Conservation (phyloP, 169 alveolate genomes). For the Plasmodium berghei region DNA sequence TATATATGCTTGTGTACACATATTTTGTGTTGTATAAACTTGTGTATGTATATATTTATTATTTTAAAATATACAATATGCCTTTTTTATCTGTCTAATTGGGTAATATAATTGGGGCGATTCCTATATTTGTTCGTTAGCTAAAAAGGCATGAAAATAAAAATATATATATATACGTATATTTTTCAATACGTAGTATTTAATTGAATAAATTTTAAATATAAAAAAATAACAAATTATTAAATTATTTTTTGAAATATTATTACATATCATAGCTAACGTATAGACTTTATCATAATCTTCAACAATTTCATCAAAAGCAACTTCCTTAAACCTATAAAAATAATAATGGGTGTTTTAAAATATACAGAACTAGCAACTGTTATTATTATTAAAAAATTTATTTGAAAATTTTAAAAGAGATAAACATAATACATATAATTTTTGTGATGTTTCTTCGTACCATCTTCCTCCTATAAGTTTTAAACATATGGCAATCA, state of each 20-base stretch:
- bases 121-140: conserved; percentile 19
- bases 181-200: neutral
- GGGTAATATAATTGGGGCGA: conserved; percentile 1
- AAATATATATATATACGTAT: neutral
- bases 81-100: neutral
- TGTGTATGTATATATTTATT: no score
- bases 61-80: no score
- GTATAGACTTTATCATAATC: conserved; percentile 63
- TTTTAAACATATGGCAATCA: conserved; percentile 68
- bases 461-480: conserved; percentile 30
- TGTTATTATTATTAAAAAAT: neutral
- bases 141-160: conserved; percentile 20
- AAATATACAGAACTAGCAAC: neutral
- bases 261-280: conserved; percentile 71
- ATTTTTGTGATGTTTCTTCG: neutral
- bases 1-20: no score
- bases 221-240: neutral
- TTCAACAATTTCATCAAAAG: conserved; percentile 50
- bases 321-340: conserved; percentile 60
- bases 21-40: no score
- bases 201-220: neutral
- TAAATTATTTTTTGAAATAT: conserved; percentile 9
- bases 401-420: neutral
- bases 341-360: neutral
- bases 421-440: neutral